A percentile compares a stretch with the other conserved stretches of the same genome.
Conservation (phyloP, 2,329 filamentous ascomycete species). For the Cercospora zeae-maydis region DNA sequence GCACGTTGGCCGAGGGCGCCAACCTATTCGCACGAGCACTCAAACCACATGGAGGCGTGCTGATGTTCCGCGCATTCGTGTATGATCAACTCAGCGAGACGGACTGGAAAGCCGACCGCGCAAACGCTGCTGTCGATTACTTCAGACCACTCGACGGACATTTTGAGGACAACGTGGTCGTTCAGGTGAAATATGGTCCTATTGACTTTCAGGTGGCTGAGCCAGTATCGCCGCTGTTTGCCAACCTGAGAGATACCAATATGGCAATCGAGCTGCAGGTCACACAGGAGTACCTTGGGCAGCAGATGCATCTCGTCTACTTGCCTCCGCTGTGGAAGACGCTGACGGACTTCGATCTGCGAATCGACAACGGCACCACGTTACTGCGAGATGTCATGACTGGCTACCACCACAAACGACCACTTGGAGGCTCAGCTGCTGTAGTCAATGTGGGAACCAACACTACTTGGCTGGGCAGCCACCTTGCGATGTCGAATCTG, state of each 20-base stretch:
- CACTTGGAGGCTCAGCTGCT: constrained; percentile 59
- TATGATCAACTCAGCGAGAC: constrained; percentile 59
- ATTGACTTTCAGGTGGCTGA: constrained; percentile 73
- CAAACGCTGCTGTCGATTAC: constrained; percentile 66
- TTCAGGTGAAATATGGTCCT: constrained; percentile 71
- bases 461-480: constrained; percentile 65
- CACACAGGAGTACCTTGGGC: constrained; percentile 67
- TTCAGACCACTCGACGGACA: constrained; percentile 61
- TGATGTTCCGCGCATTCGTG: constrained; percentile 71
- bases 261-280: constrained; percentile 63
- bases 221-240: constrained; percentile 62
- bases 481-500: constrained; percentile 67
- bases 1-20: constrained; percentile 64
- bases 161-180: constrained; percentile 67
- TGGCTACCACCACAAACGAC: constrained; percentile 57
- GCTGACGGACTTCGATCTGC: constrained; percentile 64
- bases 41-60: constrained; percentile 56
- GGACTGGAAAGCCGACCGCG: constrained; percentile 64
- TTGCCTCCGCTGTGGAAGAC: constrained; percentile 66
- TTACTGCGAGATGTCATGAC: constrained; percentile 59
- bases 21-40: constrained; percentile 63
- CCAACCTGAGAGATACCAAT: constrained; percentile 47
- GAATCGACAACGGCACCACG: constrained; percentile 55
- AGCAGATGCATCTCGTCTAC: constrained; percentile 67
- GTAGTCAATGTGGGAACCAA: constrained; percentile 67